Evolutionary conservation across 2,329 filamentous ascomycete species (phyloP), one percentile per base, ranked within the genome.

Genomic region (Ophiostoma sp.): DNA sequence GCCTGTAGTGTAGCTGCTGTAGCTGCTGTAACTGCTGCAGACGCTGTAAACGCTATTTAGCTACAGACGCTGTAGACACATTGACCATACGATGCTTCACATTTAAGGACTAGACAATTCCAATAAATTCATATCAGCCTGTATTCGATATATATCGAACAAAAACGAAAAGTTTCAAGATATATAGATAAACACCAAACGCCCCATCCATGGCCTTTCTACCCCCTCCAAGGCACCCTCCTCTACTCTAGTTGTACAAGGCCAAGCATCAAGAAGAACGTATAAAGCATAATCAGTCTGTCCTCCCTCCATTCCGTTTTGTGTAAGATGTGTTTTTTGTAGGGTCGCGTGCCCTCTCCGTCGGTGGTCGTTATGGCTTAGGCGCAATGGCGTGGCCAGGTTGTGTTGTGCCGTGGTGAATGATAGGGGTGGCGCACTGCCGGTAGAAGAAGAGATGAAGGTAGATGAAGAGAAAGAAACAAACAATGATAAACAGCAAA

Each of bases 161-260:
- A 23, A 27, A 35, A 39, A 41, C 7, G 23, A 20, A 65, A 23
- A 65, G n/a, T 39, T 39, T 13, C 33, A 36, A 64, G 13, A 64
- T 36, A 64, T 36, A 64, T 41, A 36, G 41, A 35, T 68, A 68
- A 72, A 69, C 70, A 68, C 71, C 64, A 69, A 73, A 72, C 70
- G 66, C 72, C 72, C 64, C 67, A 65, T 70, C 70, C 70, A 69
- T 72, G 72, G 70, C 71, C 72, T 72, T 52, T 73, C 72, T 73
- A 72, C 72, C 72, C 23, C 72, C 27, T 64, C 67, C 20, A 65
- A 72, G 69, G 71, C 71, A 67, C 69, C 69, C 62, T 39, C 62
- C 62, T 20, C 17, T 65, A 62, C 64, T 73, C 71, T 73, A 71
- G 62, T 65, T 69, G 69, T 72, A 73, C 72, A 73, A 67, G 33